Evolutionary conservation across 2,329 filamentous ascomycete species (phyloP), one percentile per base, ranked within the genome.

Genomic region (Arthroderma uncinatum): DNA sequence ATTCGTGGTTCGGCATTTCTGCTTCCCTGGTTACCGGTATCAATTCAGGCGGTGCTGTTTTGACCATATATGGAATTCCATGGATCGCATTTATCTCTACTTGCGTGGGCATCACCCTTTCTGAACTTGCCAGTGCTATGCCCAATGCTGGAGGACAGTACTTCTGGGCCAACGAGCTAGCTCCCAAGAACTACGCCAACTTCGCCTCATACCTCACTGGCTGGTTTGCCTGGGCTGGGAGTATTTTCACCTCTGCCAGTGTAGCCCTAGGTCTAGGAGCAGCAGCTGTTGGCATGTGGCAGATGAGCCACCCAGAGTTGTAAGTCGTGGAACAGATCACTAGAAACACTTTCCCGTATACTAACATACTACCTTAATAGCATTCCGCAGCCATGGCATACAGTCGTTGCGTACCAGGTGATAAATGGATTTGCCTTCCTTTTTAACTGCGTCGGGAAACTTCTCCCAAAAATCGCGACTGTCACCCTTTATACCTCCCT

Each of bases 151-250:
- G 76, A 23, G 77, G 77, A 0, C 74, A 78, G 63, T 79, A 79
- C 62, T 78, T 77, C 60, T 79, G 76, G 76, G 73, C 76, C 1
- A 74, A 72, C 55, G 71, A 76, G 57, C 63, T 79, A 60, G 75
- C 76, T 1, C 75, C 76, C 2, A 73, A 67, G 60, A 72, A 67
- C 57, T 78, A 71, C 58, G 70, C 74, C 1, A 73, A 73, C 28
- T 70, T 77, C 56, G 69, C 72, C 4, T 75, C 73, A 10, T 79
- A 78, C 57, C 55, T 76, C 53, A 78, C 74, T 1, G 77, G 76
- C 9, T 79, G 75, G 71, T 73, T 80, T 58, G 76, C 76, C 1
- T 81, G 77, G 72, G 75, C 77, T n/a, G 78, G 78, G 14, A 72
- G 73, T 21, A 74, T 81, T 56, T 81, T 80, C 60, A 79, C 78